phyloP scores from a whole-genome alignment of 2,329 filamentous ascomycete genomes.

The Nigrospora osmanthi region DNA sequence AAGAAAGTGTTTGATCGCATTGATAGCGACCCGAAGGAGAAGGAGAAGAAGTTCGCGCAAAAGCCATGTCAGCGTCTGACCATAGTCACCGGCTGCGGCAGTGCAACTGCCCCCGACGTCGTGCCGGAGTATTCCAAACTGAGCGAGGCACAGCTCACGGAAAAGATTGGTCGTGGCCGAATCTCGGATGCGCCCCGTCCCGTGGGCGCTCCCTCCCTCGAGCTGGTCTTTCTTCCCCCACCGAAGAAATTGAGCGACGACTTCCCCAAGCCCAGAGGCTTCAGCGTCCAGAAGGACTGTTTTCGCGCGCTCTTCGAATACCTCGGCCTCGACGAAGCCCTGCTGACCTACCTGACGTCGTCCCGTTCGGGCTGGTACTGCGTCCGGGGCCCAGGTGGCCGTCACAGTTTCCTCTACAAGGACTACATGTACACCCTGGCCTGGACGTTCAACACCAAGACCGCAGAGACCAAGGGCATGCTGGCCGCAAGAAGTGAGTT shows the following conservation, averaged over 20 bases:
- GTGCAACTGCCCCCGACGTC: no score
- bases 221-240: background rate
- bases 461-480: constrained; percentile 3
- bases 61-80: no score
- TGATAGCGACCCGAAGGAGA: no score
- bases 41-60: no score
- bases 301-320: background rate
- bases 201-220: background rate
- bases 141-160: no score
- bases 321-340: constrained; percentile 1
- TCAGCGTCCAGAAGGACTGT: background rate
- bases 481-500: constrained; percentile 3
- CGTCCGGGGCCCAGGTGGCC: background rate
- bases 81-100: no score
- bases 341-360: constrained; percentile 4
- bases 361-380: constrained; percentile 6
- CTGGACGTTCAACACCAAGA: constrained; percentile 5
- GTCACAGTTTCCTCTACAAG: constrained; percentile 6
- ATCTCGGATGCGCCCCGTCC: no score
- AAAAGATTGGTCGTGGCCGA: no score
- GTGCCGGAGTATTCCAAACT: no score
- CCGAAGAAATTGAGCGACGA: background rate
- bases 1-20: no score
- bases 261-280: background rate
- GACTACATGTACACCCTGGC: constrained; percentile 8